Conservation (phyloP, 495 filamentous ascomycete genomes). For the Penicillium taxi region DNA sequence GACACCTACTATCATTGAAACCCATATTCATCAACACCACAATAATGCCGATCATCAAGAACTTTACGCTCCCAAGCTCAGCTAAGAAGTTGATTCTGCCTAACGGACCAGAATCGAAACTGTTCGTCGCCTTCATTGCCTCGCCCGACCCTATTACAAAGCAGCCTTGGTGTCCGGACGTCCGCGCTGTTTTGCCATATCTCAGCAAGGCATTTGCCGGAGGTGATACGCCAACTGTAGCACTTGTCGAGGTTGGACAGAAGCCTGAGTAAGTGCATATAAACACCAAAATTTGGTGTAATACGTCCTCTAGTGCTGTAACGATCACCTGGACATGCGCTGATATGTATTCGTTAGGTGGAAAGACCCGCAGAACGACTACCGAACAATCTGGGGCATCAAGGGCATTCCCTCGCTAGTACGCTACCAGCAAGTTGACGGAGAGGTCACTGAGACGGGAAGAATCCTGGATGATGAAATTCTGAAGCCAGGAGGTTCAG, state of each 20-base stretch:
- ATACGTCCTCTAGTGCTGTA: no score
- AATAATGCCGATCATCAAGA: conserved; percentile 35
- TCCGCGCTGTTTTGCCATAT: conserved; percentile 21
- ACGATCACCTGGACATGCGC: neutral
- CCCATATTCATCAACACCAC: no score
- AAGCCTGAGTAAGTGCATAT: conserved; percentile 18
- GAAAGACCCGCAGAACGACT: conserved; percentile 23
- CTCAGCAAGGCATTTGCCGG: conserved; percentile 17
- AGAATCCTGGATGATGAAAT: conserved; percentile 24
- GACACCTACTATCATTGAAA: no score
- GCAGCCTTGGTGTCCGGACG: conserved; percentile 28
- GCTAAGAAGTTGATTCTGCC: conserved; percentile 14
- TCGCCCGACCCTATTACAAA: conserved; percentile 19
- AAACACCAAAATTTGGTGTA: neutral
- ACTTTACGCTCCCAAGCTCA: conserved; percentile 17
- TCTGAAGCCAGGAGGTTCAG: no score
- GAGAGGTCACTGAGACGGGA: conserved; percentile 19
- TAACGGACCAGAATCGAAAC: conserved; percentile 8
- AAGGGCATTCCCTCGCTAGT: conserved; percentile 21
- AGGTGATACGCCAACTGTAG: conserved; percentile 14
- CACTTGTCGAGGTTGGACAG: conserved; percentile 22
- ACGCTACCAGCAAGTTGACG: conserved; percentile 22
- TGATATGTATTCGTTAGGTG: conserved; percentile 14
- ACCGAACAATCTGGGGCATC: conserved; percentile 21
- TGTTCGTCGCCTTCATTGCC: conserved; percentile 25